These are phyloP conservation scores for Fusarium praegraminearum DNA, from an alignment of 2,329 filamentous ascomycete species.

Conservation along the genomic window DNA sequence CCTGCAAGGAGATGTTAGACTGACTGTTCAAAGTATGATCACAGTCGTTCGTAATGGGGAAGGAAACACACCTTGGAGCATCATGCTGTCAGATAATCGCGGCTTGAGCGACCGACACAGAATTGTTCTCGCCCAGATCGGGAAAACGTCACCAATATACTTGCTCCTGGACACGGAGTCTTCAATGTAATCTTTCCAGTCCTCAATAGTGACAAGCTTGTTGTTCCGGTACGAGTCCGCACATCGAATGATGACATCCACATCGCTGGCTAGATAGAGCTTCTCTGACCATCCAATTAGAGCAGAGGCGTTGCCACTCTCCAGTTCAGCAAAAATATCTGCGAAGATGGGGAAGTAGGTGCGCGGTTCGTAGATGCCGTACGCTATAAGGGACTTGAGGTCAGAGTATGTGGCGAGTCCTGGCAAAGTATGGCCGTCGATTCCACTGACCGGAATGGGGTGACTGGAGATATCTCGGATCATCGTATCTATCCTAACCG, in stretches of 20 bases:
- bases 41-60: background rate
- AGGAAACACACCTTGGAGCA: background rate
- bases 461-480: background rate
- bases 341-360: background rate
- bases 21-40: background rate
- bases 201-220: background rate
- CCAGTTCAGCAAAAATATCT: background rate
- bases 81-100: background rate
- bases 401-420: slow-evolving; percentile 4
- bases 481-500: background rate
- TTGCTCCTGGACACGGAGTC: background rate
- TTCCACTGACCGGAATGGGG: background rate
- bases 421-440: background rate
- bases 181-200: background rate
- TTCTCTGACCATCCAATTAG: background rate
- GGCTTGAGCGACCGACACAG: background rate
- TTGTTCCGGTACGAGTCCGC: background rate
- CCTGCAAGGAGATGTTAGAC: background rate
- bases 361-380: background rate
- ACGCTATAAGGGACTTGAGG: background rate
- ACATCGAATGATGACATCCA: background rate
- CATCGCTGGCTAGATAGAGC: background rate
- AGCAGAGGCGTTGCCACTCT: background rate
- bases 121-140: background rate
- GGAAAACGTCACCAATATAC: slow-evolving; percentile 1